Evolutionary conservation across 192 early-diverging fungal species (phyloP), one percentile per base, ranked within the genome.

Genomic region (Glomus cerebriforme): DNA sequence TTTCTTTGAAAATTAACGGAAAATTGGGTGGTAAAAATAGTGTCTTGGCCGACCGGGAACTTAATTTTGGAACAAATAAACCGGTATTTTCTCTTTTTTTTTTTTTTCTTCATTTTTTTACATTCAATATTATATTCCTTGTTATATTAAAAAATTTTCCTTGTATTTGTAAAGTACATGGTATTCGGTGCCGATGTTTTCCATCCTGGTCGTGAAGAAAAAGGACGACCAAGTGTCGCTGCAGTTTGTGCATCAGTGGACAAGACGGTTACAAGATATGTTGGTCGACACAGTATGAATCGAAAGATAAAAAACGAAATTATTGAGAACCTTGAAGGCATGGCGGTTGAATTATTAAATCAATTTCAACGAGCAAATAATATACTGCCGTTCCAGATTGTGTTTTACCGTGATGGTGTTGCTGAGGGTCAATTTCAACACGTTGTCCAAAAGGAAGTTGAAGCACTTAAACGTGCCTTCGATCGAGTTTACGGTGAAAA

Each of bases 141-240:
- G 39, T 43, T 12, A 43, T 43, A 43, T 43, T 43, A 43, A 43
- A n/a, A n/a, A n/a, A n/a, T n/a, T n/a, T n/a, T 43, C 10, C 12
- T 43, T 43, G 37, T 12, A 10, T 34, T 19, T 74, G 0, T 58
- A 26, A 80, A 94, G 26, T 96, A 93, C 12, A 91, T 97, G 74
- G 79, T 99, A 54, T 83, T 99, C 64, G 97, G 97, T 35, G 96
- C 93, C 24, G 96, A 98, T 86, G 93, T 98, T 24, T 95, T 92
- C 7, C 96, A 98, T 81, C 92, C 95, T 29, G 87, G 85, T 35
- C 91, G 94, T 29, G 93, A 93, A 65, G 75, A 81, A 12, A 62
- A 32, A 27, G 58, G 22, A 15, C 58, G 68, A 26, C 62, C 80
- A n/a, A 73, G 69, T 26, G 66, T 81, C 19, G 80, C 76, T 3